Conservation (phyloP, 1,284 basidiomycete species). For the Trametes hirsuta region DNA sequence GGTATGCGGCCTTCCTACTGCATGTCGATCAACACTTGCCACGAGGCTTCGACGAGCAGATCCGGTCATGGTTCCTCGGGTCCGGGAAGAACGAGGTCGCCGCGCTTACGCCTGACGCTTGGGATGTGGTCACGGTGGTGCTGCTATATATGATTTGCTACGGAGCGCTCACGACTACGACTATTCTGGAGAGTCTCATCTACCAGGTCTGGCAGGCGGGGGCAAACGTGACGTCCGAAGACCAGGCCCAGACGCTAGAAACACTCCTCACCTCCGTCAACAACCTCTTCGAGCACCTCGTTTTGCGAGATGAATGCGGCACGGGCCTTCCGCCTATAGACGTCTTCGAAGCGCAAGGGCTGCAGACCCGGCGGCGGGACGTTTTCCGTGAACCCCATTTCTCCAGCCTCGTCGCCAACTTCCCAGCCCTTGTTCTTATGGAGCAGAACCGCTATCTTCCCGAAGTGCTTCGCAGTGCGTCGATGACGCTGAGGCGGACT, state of each 20-base stretch:
- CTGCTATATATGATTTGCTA: conserved; percentile 67
- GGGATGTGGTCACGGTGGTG: conserved; percentile 66
- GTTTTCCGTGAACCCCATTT: conserved; percentile 71
- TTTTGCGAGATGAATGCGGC: conserved; percentile 56
- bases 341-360: conserved; percentile 65
- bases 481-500: conserved; percentile 52
- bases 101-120: conserved; percentile 58
- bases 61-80: conserved; percentile 70
- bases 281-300: conserved; percentile 57
- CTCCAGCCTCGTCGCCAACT: conserved; percentile 56
- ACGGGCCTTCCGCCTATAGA: conserved; percentile 50
- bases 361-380: conserved; percentile 66
- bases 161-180: conserved; percentile 70
- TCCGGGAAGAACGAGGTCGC: conserved; percentile 63
- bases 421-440: conserved; percentile 69
- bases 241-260: conserved; percentile 46
- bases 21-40: conserved; percentile 77
- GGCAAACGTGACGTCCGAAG: conserved; percentile 41
- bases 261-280: conserved; percentile 64
- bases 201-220: conserved; percentile 73
- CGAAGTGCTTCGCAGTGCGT: conserved; percentile 49
- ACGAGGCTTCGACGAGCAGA: conserved; percentile 65
- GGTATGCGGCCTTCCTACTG: conserved; percentile 70
- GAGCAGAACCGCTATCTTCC: conserved; percentile 63
- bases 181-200: conserved; percentile 69